Evolutionary conservation across 2,329 filamentous ascomycete genomes (phyloP).

Genomic region (Stagonosporopsis vannaccii): DNA sequence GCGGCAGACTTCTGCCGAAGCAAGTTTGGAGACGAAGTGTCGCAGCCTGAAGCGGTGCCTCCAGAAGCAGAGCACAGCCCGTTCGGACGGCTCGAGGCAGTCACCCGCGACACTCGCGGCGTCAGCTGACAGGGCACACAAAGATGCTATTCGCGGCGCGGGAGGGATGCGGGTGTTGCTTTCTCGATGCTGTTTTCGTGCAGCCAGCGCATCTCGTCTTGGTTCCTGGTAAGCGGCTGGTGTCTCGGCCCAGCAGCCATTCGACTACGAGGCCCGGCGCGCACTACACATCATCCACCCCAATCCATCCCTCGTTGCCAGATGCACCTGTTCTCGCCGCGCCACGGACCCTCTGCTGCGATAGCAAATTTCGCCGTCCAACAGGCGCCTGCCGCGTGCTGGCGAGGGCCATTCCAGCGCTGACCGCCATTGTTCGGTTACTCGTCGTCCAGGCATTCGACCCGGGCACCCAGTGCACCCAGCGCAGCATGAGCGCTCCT

Average conservation of each 20-base stretch:
- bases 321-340: constrained; percentile 33
- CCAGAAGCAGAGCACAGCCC: constrained; percentile 11
- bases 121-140: constrained; percentile 18
- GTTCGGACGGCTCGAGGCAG: constrained; percentile 14
- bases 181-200: constrained; percentile 22
- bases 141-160: constrained; percentile 15
- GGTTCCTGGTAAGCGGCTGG: constrained; percentile 24
- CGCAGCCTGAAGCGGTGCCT: constrained; percentile 6
- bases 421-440: constrained; percentile 35
- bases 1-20: constrained; percentile 18
- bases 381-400: constrained; percentile 42
- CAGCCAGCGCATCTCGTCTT: constrained; percentile 27
- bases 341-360: constrained; percentile 31
- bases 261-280: constrained; percentile 3
- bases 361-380: constrained; percentile 38
- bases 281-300: constrained; percentile 13
- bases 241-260: constrained; percentile 8
- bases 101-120: constrained; percentile 10
- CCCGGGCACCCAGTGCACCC: constrained; percentile 24
- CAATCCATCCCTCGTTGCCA: constrained; percentile 26
- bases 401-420: constrained; percentile 25
- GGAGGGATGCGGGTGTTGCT: constrained; percentile 5
- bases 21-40: constrained; percentile 6
- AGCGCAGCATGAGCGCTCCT: constrained; percentile 40
- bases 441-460: constrained; percentile 28